Evolutionary conservation across 2,329 filamentous ascomycete genomes (phyloP), one percentile per base, ranked within the genome.

Genomic region (Alternaria sp.): DNA sequence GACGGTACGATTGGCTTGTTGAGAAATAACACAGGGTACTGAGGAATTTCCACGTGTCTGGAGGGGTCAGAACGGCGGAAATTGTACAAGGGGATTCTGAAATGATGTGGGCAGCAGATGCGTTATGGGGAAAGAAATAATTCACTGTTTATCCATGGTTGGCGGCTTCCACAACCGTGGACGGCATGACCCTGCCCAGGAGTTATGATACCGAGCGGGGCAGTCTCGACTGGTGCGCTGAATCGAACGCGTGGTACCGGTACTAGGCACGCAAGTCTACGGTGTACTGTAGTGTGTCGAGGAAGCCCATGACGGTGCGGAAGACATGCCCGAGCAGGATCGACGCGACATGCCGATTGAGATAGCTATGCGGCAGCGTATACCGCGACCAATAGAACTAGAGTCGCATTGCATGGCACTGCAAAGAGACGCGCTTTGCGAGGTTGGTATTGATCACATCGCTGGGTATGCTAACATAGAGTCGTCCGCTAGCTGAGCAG

Each of bases 261-360:
- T 14, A 16, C 32, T 36, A 12, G 32, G 32, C 30, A 53, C 54
- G 48, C 46, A 41, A 60, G 34, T 25, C n/a, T 52, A 51, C 41
- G 10, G 46, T 34, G 18, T 38, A 32, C 46, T 57, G 38, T 30
- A 28, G 36, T 36, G 51, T 12, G 45, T 20, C 14, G 52, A 45
- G 22, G 18, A 51, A 57, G 46, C 44, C 32, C 40, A 57, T 22
- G 48, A 48, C 32, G 58, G 20, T 22, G 41, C 48, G 32, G 54
- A 30, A 53, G 27, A 36, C 36, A 45, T 57, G 46, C 20, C 48
- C 54, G 54, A 27, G 22, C 38, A 51, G 27, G 41, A 57, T 53
- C 54, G 48, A 56, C 53, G 32, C 27, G 28, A 32, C 32, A 34
- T 25, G 32, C 40, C 46, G 40, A 18, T 20, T 48, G 22, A 28